Percentiles rank a stretch among this genome's conserved stretches.
Evolutionary conservation across 2,329 filamentous ascomycete species (phyloP).

Genomic region (Hypoxylon rubiginosum): DNA sequence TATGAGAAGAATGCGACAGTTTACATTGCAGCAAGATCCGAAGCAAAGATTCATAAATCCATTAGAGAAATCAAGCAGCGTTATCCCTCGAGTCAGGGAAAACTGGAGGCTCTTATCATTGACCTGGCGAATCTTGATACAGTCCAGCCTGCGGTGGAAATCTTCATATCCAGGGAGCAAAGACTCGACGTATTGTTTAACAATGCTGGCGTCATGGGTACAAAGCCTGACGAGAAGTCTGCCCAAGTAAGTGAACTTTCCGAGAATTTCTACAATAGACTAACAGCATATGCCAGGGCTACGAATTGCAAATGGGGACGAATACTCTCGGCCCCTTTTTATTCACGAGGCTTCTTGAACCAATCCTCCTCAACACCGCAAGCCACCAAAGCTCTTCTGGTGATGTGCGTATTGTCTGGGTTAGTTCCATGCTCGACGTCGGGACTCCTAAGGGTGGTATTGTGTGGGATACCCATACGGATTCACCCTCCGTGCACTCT

Average conservation of each 20-base stretch:
- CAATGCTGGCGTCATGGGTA: constrained; percentile 38
- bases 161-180: constrained; percentile 33
- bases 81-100: not conserved
- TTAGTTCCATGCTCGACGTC: constrained; percentile 25
- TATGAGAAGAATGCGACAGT: constrained; percentile 27
- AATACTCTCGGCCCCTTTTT: constrained; percentile 47
- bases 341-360: constrained; percentile 34
- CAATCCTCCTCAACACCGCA: constrained; percentile 21
- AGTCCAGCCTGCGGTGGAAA: constrained; percentile 31
- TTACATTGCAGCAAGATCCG: constrained; percentile 22
- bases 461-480: constrained; percentile 14
- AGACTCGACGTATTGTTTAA: constrained; percentile 45
- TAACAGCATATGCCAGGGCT: constrained; percentile 38
- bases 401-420: constrained; percentile 25
- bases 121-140: constrained; percentile 27
- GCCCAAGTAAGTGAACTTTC: constrained; percentile 9
- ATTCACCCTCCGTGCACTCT: not conserved
- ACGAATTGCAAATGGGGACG: constrained; percentile 49
- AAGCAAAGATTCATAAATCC: constrained; percentile 7
- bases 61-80: constrained; percentile 18
- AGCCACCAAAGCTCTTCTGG: not conserved
- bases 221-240: constrained; percentile 18
- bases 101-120: constrained; percentile 13
- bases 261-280: not conserved
- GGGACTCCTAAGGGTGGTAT: constrained; percentile 23